Evolutionary conservation across 306 rosid genomes (phyloP), one percentile per base, ranked within the genome.

Genomic region (Trifolium subterraneum): DNA sequence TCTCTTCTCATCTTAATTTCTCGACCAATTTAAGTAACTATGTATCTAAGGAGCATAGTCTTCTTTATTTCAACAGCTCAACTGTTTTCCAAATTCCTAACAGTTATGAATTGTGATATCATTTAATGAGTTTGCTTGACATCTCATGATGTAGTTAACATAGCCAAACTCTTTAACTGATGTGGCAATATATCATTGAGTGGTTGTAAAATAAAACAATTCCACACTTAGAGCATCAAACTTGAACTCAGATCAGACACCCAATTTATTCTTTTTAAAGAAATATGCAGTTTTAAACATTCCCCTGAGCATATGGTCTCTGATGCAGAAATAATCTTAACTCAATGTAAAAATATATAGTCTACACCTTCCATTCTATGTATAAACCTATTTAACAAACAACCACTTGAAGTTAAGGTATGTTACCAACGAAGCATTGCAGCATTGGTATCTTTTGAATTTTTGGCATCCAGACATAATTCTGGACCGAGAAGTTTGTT

Each of bases 391-490:
- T 29, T 60, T 51, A 66, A 59, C 1, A 22, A 73, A 77, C 33
- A 61, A 23, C 50, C 65, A 72, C n/a, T 39, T 7, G 13, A 22
- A 29, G 76, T 51, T 64, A 45, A 52, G 44, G 44, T 56, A 42
- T 44, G 18, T 87, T 91, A 94, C 98, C 98, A 94, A 62, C 98
- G 89, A 71, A 94, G 96, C 98, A 94, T 91, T 70, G 98, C 98
- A 68, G 96, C 96, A 87, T 87, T 91, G 54, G 98, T 94, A 79
- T 94, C 98, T 82, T 90, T 94, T 8, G 96, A 91, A 73, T 94
- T 90, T 84, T 86, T 90, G 42, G 98, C 92, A 85, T 94, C 98
- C 82, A 94, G 79, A 82, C 88, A 90, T 81, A 94, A 78, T 78
- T 79, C 98, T 39, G 98, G 97, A 66, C 95, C 97, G 58, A 94